These are phyloP conservation scores for Beauveria sp. DNA, from an alignment of 2,329 filamentous ascomycete species.

Conservation along the genomic window DNA sequence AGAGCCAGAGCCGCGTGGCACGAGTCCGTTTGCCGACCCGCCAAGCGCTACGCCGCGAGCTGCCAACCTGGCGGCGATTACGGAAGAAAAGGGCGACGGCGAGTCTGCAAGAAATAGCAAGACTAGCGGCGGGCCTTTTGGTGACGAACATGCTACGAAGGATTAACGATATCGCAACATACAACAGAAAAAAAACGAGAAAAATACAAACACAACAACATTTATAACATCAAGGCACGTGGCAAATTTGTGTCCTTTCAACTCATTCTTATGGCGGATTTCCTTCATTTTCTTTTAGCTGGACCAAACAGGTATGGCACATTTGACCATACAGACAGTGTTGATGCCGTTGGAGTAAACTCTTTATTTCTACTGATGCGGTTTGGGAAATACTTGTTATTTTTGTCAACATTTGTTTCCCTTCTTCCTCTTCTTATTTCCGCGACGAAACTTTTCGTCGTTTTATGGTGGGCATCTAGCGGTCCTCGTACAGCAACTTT, in stretches of 20 bases:
- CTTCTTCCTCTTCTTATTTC: background rate
- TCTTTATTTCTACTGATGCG: slow-evolving; percentile 12
- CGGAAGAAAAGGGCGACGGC: slow-evolving; percentile 33
- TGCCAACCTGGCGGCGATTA: slow-evolving; percentile 46
- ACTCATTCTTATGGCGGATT: background rate
- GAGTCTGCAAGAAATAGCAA: slow-evolving; percentile 26
- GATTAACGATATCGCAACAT: slow-evolving; percentile 25
- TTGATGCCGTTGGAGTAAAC: slow-evolving; percentile 15
- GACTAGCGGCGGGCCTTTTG: slow-evolving; percentile 41
- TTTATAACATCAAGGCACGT: background rate
- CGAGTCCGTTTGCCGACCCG: slow-evolving; percentile 46
- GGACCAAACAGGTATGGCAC: slow-evolving; percentile 16
- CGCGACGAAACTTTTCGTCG: background rate
- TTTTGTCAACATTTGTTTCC: background rate
- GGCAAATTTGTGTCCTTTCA: background rate
- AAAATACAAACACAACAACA: background rate
- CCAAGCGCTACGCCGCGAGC: slow-evolving; percentile 28
- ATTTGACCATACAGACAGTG: slow-evolving; percentile 17
- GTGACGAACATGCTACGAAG: slow-evolving; percentile 50
- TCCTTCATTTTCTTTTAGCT: background rate
- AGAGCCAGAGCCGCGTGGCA: slow-evolving; percentile 29
- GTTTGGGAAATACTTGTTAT: slow-evolving; percentile 1
- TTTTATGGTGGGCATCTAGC: slow-evolving; percentile 10
- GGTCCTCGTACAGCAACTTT: background rate
- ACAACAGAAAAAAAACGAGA: background rate